Percentiles rank a stretch among this genome's conserved stretches.
phyloP scores from a whole-genome alignment of 257 asterid genomes.

The Jasminum sambac region DNA sequence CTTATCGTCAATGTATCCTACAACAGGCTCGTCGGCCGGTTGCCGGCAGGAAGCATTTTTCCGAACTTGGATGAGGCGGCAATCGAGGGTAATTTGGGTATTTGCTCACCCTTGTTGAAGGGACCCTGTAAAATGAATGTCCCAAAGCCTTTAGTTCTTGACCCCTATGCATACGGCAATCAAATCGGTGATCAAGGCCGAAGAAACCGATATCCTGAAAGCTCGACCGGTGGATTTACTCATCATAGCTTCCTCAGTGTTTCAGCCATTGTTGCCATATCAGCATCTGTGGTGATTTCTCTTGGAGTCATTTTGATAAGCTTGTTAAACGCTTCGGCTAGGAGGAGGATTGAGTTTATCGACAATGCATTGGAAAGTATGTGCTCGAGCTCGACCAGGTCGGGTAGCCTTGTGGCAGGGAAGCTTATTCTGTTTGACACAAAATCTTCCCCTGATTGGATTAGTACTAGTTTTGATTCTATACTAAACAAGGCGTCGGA shows the following conservation, averaged over 20 bases:
- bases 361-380: slow-evolving; percentile 78
- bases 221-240: slow-evolving; percentile 20
- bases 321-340: slow-evolving; percentile 68
- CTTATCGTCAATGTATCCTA: slow-evolving; percentile 77
- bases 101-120: slow-evolving; percentile 78
- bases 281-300: slow-evolving; percentile 71
- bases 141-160: slow-evolving; percentile 89
- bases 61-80: slow-evolving; percentile 72
- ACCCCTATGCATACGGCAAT: slow-evolving; percentile 74
- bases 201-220: slow-evolving; percentile 21
- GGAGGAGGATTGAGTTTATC: slow-evolving; percentile 56
- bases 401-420: slow-evolving; percentile 57
- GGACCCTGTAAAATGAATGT: slow-evolving; percentile 80
- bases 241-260: slow-evolving; percentile 71
- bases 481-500: slow-evolving; percentile 63
- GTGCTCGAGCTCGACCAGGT: slow-evolving; percentile 82
- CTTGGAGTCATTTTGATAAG: slow-evolving; percentile 67
- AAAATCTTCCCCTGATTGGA: slow-evolving; percentile 50
- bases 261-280: slow-evolving; percentile 77
- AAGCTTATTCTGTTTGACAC: slow-evolving; percentile 67
- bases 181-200: slow-evolving; percentile 37
- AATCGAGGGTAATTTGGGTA: slow-evolving; percentile 76
- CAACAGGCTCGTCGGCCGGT: slow-evolving; percentile 79
- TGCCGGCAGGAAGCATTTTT: slow-evolving; percentile 69
- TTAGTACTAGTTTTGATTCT: slow-evolving; percentile 41